Conservation (phyloP, 2,329 filamentous ascomycete species). For the Berkeleyomyces rouxiae region DNA sequence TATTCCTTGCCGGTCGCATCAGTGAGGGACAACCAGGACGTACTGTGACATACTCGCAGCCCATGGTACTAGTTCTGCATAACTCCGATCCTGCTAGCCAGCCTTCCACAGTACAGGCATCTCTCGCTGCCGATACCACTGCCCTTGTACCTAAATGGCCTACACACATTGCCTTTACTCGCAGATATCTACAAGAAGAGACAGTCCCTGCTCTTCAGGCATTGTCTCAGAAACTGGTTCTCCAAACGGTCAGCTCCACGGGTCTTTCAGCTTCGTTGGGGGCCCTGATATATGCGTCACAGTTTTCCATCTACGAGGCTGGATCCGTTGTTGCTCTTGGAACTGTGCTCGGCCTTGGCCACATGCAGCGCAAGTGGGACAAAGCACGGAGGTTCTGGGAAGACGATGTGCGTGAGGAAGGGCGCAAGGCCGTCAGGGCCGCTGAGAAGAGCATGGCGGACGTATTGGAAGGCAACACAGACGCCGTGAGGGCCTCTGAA, state of each 20-base stretch:
- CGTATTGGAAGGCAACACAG: constrained; percentile 24
- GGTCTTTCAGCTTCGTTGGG: constrained; percentile 40
- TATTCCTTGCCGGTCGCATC: constrained; percentile 67
- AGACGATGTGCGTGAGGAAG: constrained; percentile 49
- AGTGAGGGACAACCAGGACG: constrained; percentile 28
- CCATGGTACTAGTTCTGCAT: constrained; percentile 16
- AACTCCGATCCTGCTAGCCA: not conserved
- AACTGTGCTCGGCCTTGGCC: constrained; percentile 39
- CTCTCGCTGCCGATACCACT: not conserved
- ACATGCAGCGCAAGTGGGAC: constrained; percentile 48
- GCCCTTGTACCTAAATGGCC: constrained; percentile 41
- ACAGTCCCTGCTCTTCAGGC: constrained; percentile 57
- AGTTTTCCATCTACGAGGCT: constrained; percentile 42
- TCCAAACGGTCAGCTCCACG: constrained; percentile 60
- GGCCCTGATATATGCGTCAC: constrained; percentile 39
- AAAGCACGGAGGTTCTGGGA: constrained; percentile 44
- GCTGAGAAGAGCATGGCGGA: constrained; percentile 36
- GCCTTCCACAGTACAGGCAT: not conserved
- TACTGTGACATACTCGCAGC: constrained; percentile 22
- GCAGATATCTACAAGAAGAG: constrained; percentile 47
- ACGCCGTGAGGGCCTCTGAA: constrained; percentile 8
- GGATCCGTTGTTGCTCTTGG: constrained; percentile 45
- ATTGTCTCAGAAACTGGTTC: constrained; percentile 54
- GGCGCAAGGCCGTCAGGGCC: constrained; percentile 42
- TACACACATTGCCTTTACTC: constrained; percentile 52